phyloP scores from a whole-genome alignment of 768 basidiomycete species.

The Tricholoma sp. region DNA sequence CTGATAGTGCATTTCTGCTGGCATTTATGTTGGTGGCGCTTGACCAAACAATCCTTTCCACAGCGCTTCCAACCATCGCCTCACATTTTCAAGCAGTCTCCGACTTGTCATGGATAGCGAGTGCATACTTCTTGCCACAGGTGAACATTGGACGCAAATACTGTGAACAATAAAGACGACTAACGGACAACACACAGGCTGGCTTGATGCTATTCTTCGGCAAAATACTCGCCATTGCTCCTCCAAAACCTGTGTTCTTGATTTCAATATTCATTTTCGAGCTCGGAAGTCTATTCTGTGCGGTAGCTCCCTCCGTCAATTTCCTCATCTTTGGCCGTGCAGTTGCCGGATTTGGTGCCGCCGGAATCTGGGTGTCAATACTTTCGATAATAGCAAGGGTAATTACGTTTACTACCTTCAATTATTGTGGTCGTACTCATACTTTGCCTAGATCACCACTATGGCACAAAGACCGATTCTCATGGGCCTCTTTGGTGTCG shows the following conservation, averaged over 20 bases:
- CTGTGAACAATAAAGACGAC: background rate
- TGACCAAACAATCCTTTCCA: constrained; percentile 21
- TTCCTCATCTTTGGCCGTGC: constrained; percentile 19
- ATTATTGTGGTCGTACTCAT: background rate
- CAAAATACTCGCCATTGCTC: constrained; percentile 7
- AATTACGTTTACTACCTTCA: background rate
- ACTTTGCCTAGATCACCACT: background rate
- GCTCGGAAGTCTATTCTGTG: constrained; percentile 30
- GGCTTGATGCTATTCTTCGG: constrained; percentile 12
- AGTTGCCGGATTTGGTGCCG: constrained; percentile 16
- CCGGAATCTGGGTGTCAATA: constrained; percentile 14
- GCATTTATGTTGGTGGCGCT: constrained; percentile 18
- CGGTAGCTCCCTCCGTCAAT: constrained; percentile 19
- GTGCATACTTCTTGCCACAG: constrained; percentile 13
- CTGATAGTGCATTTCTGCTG: constrained; percentile 4
- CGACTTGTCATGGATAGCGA: constrained; percentile 18
- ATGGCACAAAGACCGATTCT: constrained; percentile 15
- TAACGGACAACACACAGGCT: constrained; percentile 1
- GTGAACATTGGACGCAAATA: background rate
- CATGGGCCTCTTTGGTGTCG: constrained; percentile 16
- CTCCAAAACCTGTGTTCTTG: constrained; percentile 15
- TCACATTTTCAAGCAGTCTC: constrained; percentile 16
- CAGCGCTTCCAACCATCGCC: constrained; percentile 19
- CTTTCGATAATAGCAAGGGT: constrained; percentile 15
- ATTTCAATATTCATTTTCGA: constrained; percentile 15